These are phyloP conservation scores for Isabelozyma rhagii DNA, from an alignment of 805 yeast genomes.

Conservation along the genomic window DNA sequence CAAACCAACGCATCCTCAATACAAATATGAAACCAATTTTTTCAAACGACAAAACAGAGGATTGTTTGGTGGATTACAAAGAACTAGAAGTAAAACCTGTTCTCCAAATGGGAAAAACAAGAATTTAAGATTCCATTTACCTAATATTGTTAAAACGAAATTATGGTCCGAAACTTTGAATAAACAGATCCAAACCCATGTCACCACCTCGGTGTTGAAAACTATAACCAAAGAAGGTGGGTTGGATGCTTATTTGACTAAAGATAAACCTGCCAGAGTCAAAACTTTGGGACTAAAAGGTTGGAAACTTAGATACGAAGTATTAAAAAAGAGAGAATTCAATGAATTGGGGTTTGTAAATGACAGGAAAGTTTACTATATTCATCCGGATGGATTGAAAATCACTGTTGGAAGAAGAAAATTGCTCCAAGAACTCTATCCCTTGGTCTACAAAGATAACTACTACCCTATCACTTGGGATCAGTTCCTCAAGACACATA, in stretches of 20 bases:
- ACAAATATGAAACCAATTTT: slow-evolving; percentile 61
- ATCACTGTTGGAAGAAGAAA: slow-evolving; percentile 65
- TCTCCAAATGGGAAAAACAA: slow-evolving; percentile 74
- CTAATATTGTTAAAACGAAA: slow-evolving; percentile 72
- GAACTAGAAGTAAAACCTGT: slow-evolving; percentile 71
- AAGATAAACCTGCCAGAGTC: slow-evolving; percentile 84
- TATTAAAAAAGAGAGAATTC: slow-evolving; percentile 46
- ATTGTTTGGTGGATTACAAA: slow-evolving; percentile 83
- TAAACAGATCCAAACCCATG: slow-evolving; percentile 51
- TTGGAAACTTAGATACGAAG: slow-evolving; percentile 81
- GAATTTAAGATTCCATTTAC: slow-evolving; percentile 70
- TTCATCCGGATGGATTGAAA: slow-evolving; percentile 43
- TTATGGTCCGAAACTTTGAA: slow-evolving; percentile 83
- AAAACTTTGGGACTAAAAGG: slow-evolving; percentile 92
- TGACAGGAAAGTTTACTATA: slow-evolving; percentile 43
- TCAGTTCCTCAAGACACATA: slow-evolving; percentile 44
- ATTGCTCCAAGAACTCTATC: slow-evolving; percentile 53
- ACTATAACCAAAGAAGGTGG: slow-evolving; percentile 95
- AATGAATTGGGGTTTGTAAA: slow-evolving; percentile 28
- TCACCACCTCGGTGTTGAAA: slow-evolving; percentile 77
- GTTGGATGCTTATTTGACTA: slow-evolving; percentile 79
- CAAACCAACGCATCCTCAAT: slow-evolving; percentile 22
- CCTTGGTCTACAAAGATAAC: slow-evolving; percentile 43
- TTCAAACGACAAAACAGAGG: slow-evolving; percentile 88
- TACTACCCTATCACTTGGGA: slow-evolving; percentile 45